These are phyloP conservation scores for Starmerella potacharoeniae DNA, from an alignment of 805 yeast species.

Conservation along the genomic window DNA sequence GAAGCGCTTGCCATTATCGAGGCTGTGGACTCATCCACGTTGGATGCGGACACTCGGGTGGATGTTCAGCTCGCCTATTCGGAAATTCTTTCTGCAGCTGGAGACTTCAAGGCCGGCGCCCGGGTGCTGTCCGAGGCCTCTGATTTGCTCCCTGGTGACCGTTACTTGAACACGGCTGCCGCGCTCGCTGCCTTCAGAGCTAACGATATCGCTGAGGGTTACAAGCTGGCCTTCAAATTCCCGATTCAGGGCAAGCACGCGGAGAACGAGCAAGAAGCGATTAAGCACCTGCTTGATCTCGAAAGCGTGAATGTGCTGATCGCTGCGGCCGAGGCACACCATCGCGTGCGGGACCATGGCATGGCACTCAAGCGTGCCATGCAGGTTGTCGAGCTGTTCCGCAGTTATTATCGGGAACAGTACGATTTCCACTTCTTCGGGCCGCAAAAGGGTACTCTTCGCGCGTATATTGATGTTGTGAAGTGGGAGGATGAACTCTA, in stretches of 20 bases:
- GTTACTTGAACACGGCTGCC: slow-evolving; percentile 81
- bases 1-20: slow-evolving; percentile 37
- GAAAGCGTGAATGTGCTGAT: slow-evolving; percentile 84
- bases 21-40: slow-evolving; percentile 50
- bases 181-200: slow-evolving; percentile 76
- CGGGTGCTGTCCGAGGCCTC: slow-evolving; percentile 60
- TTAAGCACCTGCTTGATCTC: slow-evolving; percentile 74
- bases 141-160: slow-evolving; percentile 69
- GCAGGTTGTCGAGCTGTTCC: slow-evolving; percentile 55
- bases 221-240: slow-evolving; percentile 62
- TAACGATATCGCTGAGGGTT: slow-evolving; percentile 59
- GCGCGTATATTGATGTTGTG: slow-evolving; percentile 66
- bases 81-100: slow-evolving; percentile 60
- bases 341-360: slow-evolving; percentile 52
- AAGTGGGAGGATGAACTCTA: slow-evolving; percentile 73
- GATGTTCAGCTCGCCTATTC: slow-evolving; percentile 76
- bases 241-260: slow-evolving; percentile 34
- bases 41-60: slow-evolving; percentile 35
- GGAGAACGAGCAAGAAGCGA: slow-evolving; percentile 59
- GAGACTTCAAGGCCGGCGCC: slow-evolving; percentile 52
- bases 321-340: slow-evolving; percentile 76
- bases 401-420: slow-evolving; percentile 70
- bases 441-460: slow-evolving; percentile 79
- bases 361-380: slow-evolving; percentile 68
- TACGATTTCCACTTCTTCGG: slow-evolving; percentile 90